Base-by-base conservation (phyloP, 2,329 filamentous ascomycete genomes). In the Trichoderma guizhouense region DNA sequence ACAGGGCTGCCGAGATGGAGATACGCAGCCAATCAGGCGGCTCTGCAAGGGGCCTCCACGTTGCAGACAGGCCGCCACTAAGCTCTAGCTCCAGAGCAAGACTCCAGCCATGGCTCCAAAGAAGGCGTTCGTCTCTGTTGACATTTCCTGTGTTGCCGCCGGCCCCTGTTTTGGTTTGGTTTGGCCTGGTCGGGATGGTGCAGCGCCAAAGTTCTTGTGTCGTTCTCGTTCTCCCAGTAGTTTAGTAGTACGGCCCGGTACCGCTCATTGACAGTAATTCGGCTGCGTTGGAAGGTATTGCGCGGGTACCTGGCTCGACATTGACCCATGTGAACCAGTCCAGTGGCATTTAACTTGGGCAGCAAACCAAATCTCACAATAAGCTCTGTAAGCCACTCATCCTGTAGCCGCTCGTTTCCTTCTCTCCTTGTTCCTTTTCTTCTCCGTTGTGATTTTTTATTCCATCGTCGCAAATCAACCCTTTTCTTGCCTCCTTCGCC, bases 1-100 rank as follows among this genome's bases (percentile, higher is more conserved):
- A 72, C 60, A 72, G 39, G 55, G 43, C 51, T 71, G 28, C n/a
- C 58, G 61, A 51, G 32, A 66, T 55, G 51, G 57, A 47, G 30
- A 24, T 67, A 18, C 60, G 28, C 55, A 58, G 62, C 71, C 71
- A 72, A 72, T 72, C 68, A 72, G 68, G n/a, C 21, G 14, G 21
- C 15, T 36, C 15, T 32, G 15, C 47, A n/a, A 47, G 32, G 64
- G 47, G 32, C 28, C 28, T 70, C 57, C 30, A 36, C 36, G 60
- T 43, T 71, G 61, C 55, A 62, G 62, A 62, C 71, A 61, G 55
- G 68, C 71, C 66, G 67, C 71, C 71, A 72, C 71, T 67, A 71
- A 71, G 55, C 39, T n/a, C 26, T 67, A 53, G 55, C 68, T 66
- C 47, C 51, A 36, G 64, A 28, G n/a, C 9, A 51, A 51, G 64